Conservation (phyloP, 2,329 filamentous ascomycete species). For the Alternaria angustiovoidea region DNA sequence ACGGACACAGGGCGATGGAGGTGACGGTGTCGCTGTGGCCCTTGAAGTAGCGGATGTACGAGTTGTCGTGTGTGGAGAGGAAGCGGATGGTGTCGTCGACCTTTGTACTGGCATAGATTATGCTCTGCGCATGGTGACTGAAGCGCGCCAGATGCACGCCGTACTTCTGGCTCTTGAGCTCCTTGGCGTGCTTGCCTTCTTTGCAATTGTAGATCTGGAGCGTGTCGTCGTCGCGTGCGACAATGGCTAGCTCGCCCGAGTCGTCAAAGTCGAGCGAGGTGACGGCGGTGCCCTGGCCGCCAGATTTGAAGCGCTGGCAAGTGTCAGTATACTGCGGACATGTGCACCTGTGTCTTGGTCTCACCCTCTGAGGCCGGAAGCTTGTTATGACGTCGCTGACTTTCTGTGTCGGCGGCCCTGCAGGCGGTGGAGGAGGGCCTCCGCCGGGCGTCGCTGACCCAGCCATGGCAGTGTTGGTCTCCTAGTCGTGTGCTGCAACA, state of each 20-base stretch:
- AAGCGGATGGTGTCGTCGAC: slow-evolving; percentile 89
- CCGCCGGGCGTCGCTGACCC: slow-evolving; percentile 44
- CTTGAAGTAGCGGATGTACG: slow-evolving; percentile 94
- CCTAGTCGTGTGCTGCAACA: slow-evolving; percentile 12
- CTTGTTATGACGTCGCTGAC: slow-evolving; percentile 79
- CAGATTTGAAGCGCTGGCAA: slow-evolving; percentile 56
- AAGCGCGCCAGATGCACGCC: slow-evolving; percentile 94
- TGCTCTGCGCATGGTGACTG: slow-evolving; percentile 87
- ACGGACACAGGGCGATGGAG: slow-evolving; percentile 81
- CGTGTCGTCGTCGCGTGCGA: slow-evolving; percentile 90
- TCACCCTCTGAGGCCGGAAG: slow-evolving; percentile 82
- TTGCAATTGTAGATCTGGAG: slow-evolving; percentile 95
- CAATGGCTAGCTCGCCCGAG: slow-evolving; percentile 89
- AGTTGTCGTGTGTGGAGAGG: slow-evolving; percentile 92
- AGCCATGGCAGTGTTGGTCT: slow-evolving; percentile 37
- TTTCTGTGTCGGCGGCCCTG: slow-evolving; percentile 59
- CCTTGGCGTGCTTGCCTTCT: slow-evolving; percentile 88
- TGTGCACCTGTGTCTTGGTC: slow-evolving; percentile 12
- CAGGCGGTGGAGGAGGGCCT: slow-evolving; percentile 40
- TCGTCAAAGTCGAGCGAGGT: slow-evolving; percentile 97
- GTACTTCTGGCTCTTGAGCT: slow-evolving; percentile 93
- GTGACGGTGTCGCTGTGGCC: slow-evolving; percentile 89
- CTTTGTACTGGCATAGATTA: slow-evolving; percentile 96
- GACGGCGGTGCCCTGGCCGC: slow-evolving; percentile 66
- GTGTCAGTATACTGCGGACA: slow-evolving; percentile 20